phyloP scores from a whole-genome alignment of 2,329 filamentous ascomycete species.

The Ceratocystis colombiana region DNA sequence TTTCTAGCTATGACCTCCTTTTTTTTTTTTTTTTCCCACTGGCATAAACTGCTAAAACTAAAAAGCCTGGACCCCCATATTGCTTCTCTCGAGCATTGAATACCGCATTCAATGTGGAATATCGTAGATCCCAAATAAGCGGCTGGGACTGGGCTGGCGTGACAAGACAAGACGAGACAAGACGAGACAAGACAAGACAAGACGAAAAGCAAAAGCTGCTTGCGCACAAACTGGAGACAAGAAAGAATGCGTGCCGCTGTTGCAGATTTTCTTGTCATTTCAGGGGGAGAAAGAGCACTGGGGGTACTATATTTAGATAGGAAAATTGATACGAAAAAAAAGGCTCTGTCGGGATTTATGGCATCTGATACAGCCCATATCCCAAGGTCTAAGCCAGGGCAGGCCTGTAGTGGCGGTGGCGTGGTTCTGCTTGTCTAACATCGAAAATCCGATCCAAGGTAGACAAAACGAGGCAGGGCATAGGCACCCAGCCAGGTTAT shows the following conservation, averaged over 20 bases:
- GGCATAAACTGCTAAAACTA: not conserved
- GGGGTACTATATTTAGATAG: not conserved
- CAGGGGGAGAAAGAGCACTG: not conserved
- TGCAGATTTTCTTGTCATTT: not conserved
- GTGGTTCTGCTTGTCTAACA: not conserved
- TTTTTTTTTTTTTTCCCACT: not conserved
- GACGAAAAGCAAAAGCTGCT: not conserved
- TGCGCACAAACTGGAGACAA: not conserved
- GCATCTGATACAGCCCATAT: constrained; percentile 1
- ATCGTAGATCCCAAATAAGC: no score
- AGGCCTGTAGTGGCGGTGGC: not conserved
- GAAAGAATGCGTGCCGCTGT: not conserved
- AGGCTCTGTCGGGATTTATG: not conserved
- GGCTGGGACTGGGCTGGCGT: no score
- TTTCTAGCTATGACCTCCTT: not conserved
- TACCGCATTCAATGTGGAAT: no score
- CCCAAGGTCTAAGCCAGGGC: not conserved
- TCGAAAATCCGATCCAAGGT: not conserved
- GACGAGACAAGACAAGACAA: not conserved
- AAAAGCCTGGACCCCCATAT: not conserved
- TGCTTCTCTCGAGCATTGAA: not conserved
- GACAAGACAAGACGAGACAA: no score
- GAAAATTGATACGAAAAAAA: not conserved
- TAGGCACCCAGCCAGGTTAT: not conserved
- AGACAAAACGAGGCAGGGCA: not conserved